These are phyloP conservation scores for Solanum lycopersicoides DNA, from an alignment of 257 asterid species.

Conservation along the genomic window DNA sequence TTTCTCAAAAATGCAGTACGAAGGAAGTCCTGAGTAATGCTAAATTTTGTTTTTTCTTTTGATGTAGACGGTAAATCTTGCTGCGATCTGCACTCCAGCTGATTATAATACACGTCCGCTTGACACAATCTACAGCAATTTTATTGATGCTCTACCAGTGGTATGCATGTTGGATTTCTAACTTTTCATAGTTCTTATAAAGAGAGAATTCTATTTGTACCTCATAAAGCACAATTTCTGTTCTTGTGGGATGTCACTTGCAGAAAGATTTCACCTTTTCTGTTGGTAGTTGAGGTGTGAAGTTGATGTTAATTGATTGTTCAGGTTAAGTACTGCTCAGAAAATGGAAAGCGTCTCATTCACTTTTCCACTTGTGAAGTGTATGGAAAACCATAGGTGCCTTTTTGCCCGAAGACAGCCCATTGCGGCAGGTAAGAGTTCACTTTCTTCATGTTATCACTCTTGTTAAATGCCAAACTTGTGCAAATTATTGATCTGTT, in stretches of 20 bases:
- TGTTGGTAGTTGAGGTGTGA: neutral
- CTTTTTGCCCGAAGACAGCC: constrained; percentile 77
- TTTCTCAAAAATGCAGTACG: neutral
- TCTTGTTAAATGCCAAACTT: neutral
- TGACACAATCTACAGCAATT: constrained; percentile 90
- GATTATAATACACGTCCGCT: constrained; percentile 91
- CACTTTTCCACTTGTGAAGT: constrained; percentile 95
- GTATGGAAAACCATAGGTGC: constrained; percentile 74
- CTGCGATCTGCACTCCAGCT: constrained; percentile 97
- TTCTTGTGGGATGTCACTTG: neutral
- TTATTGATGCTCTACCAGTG: constrained; percentile 88
- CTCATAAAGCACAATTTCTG: neutral
- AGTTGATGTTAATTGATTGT: constrained; percentile 2
- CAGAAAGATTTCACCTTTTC: neutral
- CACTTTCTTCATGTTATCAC: constrained; percentile 6
- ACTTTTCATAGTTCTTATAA: neutral
- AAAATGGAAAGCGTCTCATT: constrained; percentile 75
- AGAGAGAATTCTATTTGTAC: neutral
- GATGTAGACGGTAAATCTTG: constrained; percentile 66
- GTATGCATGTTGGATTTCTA: constrained; percentile 19
- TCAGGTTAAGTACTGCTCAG: constrained; percentile 88
- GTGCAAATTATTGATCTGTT: neutral
- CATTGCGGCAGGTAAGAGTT: constrained; percentile 56
- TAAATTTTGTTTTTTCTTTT: constrained; percentile 4
- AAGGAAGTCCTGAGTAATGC: neutral